phyloP scores from a whole-genome alignment of 495 filamentous ascomycete genomes.

The Wilcoxina mikolae region DNA sequence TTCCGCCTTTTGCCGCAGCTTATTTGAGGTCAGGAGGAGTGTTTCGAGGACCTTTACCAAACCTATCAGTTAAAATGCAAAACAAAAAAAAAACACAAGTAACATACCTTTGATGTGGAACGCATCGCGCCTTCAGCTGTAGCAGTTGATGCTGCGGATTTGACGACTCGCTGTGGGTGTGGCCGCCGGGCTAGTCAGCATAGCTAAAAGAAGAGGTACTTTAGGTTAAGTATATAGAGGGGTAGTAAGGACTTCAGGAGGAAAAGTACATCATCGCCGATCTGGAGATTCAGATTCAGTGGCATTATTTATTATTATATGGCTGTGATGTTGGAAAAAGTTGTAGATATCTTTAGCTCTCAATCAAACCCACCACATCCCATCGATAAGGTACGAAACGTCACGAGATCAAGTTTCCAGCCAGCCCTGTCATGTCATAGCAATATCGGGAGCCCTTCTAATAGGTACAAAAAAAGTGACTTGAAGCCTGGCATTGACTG shows the following conservation, averaged over 20 bases:
- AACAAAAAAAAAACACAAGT: neutral
- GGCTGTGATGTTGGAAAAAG: neutral
- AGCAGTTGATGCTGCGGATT: neutral
- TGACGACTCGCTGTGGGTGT: neutral
- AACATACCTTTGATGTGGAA: neutral
- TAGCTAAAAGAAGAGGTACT: too few relatives aligned
- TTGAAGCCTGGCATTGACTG: neutral
- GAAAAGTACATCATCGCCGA: too few relatives aligned
- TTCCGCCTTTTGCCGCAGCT: slow-evolving; percentile 21
- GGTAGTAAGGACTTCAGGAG: neutral
- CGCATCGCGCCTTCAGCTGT: neutral
- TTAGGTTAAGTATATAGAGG: too few relatives aligned
- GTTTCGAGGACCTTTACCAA: neutral
- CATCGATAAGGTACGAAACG: neutral
- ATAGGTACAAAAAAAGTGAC: neutral
- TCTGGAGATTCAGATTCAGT: too few relatives aligned
- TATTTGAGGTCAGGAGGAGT: slow-evolving; percentile 23
- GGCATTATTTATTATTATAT: neutral
- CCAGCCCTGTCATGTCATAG: neutral
- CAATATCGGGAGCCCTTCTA: neutral
- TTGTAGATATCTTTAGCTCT: neutral
- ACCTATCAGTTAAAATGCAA: neutral
- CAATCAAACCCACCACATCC: neutral
- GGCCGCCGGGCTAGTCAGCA: neutral
- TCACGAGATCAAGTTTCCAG: neutral